Percentiles rank a stretch among this genome's conserved stretches.
Conservation (phyloP, 495 filamentous ascomycete species). For the Hypomontagnella submonticulosa region DNA sequence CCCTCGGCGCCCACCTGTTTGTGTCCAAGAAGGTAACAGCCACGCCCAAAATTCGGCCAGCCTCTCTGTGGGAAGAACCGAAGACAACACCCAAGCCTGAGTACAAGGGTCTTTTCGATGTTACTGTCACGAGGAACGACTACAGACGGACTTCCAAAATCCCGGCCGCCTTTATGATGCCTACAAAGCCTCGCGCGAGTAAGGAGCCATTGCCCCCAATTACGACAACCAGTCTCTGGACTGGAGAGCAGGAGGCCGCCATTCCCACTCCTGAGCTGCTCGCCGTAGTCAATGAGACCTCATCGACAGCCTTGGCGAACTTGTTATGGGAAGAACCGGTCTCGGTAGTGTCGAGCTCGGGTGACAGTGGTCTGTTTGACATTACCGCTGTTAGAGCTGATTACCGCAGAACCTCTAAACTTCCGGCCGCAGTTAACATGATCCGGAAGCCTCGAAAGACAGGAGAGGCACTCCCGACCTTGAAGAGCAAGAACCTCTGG, state of each 20-base stretch:
- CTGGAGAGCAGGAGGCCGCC: background rate
- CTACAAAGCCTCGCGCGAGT: constrained; percentile 25
- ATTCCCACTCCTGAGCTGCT: background rate
- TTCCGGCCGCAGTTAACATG: constrained; percentile 41
- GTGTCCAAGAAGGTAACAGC: constrained; percentile 1
- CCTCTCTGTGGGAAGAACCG: constrained; percentile 22
- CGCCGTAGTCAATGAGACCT: background rate
- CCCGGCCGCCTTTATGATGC: constrained; percentile 28
- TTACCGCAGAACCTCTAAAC: constrained; percentile 39
- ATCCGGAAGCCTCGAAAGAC: constrained; percentile 34
- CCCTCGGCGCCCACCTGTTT: constrained; percentile 12
- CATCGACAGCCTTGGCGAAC: constrained; percentile 3
- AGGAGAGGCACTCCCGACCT: constrained; percentile 36
- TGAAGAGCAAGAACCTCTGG: constrained; percentile 53
- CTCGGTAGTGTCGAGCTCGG: background rate
- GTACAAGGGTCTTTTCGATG: constrained; percentile 28
- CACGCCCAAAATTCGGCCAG: background rate
- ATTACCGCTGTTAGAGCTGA: constrained; percentile 18
- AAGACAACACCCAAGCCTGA: constrained; percentile 10
- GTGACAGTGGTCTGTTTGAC: constrained; percentile 39
- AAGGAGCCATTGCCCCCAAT: constrained; percentile 27
- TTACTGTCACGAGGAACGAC: constrained; percentile 18
- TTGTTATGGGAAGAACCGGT: constrained; percentile 40
- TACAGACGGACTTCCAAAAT: constrained; percentile 30
- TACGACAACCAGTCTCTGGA: constrained; percentile 29